A percentile compares a stretch with the other conserved stretches of the same genome.
Evolutionary conservation across 2,329 filamentous ascomycete species (phyloP).

Genomic region (Malbranchea cinnamomea): DNA sequence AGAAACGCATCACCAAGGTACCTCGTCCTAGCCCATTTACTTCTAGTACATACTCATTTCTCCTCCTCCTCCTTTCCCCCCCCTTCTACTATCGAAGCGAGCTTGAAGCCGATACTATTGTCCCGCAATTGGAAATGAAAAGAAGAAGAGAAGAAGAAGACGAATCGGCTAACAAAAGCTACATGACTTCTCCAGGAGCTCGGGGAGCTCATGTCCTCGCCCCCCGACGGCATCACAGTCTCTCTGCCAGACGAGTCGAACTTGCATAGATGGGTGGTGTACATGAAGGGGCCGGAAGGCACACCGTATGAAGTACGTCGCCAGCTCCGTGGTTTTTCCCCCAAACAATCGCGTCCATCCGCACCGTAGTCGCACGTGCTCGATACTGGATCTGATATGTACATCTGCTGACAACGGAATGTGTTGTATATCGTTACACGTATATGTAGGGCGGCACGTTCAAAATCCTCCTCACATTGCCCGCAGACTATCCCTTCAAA

Average conservation of each 20-base stretch:
- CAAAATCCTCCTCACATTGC: conserved; percentile 56
- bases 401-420: conserved; percentile 3
- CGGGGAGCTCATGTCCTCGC: conserved; percentile 39
- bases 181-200: conserved; percentile 37
- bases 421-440: background rate
- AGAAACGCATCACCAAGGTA: conserved; percentile 35
- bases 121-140: background rate
- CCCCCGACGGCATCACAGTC: conserved; percentile 43
- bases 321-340: background rate
- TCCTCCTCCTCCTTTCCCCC: conserved; percentile 1
- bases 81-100: background rate
- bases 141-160: conserved; percentile 1
- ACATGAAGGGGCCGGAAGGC: conserved; percentile 49
- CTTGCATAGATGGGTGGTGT: conserved; percentile 52
- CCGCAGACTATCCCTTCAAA: conserved; percentile 98
- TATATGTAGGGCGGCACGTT: conserved; percentile 50
- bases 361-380: no score
- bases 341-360: background rate
- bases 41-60: no score
- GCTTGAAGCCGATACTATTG: conserved; percentile 1
- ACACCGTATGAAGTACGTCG: conserved; percentile 48
- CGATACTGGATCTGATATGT: background rate
- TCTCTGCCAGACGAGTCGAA: conserved; percentile 46
- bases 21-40: conserved; percentile 1
- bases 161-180: background rate